Evolutionary conservation across 176 grass and related monocot species (phyloP), one percentile per base, ranked within the genome.

Genomic region (Puccinellia tenuiflora): DNA sequence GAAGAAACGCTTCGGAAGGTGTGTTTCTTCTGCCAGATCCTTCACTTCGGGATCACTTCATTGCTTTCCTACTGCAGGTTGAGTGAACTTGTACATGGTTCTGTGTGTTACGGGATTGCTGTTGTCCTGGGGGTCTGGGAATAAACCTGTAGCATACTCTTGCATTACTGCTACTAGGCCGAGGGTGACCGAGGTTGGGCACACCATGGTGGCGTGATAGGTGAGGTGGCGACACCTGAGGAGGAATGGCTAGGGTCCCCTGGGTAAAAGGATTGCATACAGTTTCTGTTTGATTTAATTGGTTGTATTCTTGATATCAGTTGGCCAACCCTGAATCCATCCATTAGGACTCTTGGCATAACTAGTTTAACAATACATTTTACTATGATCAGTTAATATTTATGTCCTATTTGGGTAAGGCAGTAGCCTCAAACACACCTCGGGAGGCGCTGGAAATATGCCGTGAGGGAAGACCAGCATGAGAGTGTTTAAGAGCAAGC

Each of bases 1-100:
- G 85, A 94, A 88, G 89, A 94, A 38, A 83, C 80, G 85, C 94
- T 97, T 24, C 85, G 88, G 33, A 89, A 97, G 94, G 91, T 97
- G 77, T 34, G 43, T 47, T 59, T 61, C 73, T 40, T 88, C 42
- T 17, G 21, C 35, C 7, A 33, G 11, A 73, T 48, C 21, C 12
- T 72, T 81, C 29, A 24, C 24, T 38, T 30, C 3, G 12, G 35
- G 14, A 72, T 30, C 34, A 16, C 31, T 39, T 81, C 43, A 35
- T 72, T 46, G 40, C 61, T 28, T 18, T 72, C n/a, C 2, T 4
- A 29, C 33, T 74, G 57, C 15, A 34, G 43, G 22, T 29, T 39
- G 14, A 78, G 4, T 50, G 22, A 3, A 14, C 8, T 28, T 48
- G 16, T 70, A 21, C 16, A 45, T 48, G 77, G 10, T 46, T 79